These are phyloP conservation scores for Fusarium avenaceum DNA, from an alignment of 2,329 filamentous ascomycete species.

Conservation along the genomic window DNA sequence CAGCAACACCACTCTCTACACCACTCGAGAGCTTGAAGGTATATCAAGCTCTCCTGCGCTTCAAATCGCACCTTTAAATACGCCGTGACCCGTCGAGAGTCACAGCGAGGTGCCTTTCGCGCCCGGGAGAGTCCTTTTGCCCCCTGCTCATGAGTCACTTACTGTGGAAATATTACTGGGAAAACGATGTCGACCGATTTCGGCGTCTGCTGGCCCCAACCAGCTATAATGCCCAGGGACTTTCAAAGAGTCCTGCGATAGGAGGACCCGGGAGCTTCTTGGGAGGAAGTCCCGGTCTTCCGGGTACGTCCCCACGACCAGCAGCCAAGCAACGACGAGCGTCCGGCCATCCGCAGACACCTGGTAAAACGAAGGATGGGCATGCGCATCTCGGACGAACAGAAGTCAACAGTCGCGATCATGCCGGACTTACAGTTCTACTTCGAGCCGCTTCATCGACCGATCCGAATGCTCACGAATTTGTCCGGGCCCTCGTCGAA, in stretches of 20 bases:
- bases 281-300: conserved; percentile 58
- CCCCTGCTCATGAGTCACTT: conserved; percentile 85
- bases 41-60: conserved; percentile 51
- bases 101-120: conserved; percentile 87
- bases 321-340: conserved; percentile 65
- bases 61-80: conserved; percentile 82
- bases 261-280: conserved; percentile 51
- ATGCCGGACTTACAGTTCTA: conserved; percentile 83
- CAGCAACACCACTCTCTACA: conserved; percentile 12
- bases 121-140: conserved; percentile 56
- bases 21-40: conserved; percentile 10
- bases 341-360: conserved; percentile 63
- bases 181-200: conserved; percentile 98
- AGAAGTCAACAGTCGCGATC: conserved; percentile 88
- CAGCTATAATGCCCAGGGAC: conserved; percentile 68
- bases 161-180: conserved; percentile 96
- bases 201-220: conserved; percentile 85
- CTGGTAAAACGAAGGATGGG: conserved; percentile 61
- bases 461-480: conserved; percentile 75
- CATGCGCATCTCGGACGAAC: conserved; percentile 62
- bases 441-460: conserved; percentile 86
- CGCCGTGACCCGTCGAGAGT: conserved; percentile 85
- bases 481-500: conserved; percentile 83
- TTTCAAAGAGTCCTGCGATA: conserved; percentile 67
- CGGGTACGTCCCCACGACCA: conserved; percentile 65